Base-by-base conservation (phyloP, 768 basidiomycete species). In the Lyophyllum decastes region DNA sequence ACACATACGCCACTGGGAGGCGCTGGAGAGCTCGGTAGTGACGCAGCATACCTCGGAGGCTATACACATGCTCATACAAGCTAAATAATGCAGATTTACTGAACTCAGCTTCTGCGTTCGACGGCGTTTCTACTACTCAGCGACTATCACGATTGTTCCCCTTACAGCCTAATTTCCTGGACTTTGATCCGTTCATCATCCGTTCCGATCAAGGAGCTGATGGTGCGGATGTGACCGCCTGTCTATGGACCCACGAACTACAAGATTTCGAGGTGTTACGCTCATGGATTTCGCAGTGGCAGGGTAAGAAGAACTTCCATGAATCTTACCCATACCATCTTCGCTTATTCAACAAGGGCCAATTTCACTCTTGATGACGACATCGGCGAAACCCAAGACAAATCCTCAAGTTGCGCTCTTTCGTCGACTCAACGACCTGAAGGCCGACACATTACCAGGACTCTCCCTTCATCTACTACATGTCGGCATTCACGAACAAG, bases 401-500 rank as follows among this genome's bases (percentile, higher is more conserved):
- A 22, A 60, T 21, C 55, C 54, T 14, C 71, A 73, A 51, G 55
- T 59, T 35, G 61, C 58, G 24, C 76, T 69, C 48, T 66, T 70
- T 41, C 62, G 45, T 34, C 69, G 50, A 62, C 68, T 72, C 54
- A 67, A 55, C 64, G 70, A 53, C 53, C 62, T 59, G 53, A 60
- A 57, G 33, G 56, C 55, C 21, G 54, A 63, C 14, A 58, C 59
- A 0, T 59, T 73, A 10, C 43, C 63, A 21, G 63, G 68, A 40
- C 64, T 80, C 8, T 80, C 75, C 12, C 61, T 81, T 12, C 85
- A 88, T 63, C 56, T 87, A 21, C 60, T 88, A 11, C 76, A 79
- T 62, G 64, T 79, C 33, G 61, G 67, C n/a, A 67, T 73, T 19
- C 50, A 67, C n/a, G 66, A 68, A 2, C 69, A 79, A 11, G 67